Evolutionary conservation across 1,284 basidiomycete species (phyloP), one percentile per base, ranked within the genome.

Genomic region (Heliocybe sulcata): DNA sequence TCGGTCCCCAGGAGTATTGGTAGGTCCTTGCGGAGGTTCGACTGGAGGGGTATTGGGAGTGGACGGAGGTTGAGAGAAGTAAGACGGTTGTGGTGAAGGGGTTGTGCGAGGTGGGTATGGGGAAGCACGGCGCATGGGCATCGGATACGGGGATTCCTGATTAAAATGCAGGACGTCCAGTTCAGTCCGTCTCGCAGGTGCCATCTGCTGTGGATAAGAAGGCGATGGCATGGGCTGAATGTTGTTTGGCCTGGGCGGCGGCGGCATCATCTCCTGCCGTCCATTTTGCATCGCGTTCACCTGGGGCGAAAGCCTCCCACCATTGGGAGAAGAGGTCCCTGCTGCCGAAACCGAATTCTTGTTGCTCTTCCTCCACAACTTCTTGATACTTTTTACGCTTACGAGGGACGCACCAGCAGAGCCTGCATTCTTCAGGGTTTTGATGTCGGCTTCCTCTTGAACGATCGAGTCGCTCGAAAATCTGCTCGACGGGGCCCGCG

Each of bases 301-400:
- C 33, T 54, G 42, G 9, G 55, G 53, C 10, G 55, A 56, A 48
- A 56, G 52, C 53, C 55, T 54, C n/a, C 55, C 55, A 49, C 52
- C 19, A 16, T 45, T 62, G 61, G 50, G 38, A 57, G 23, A 35
- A 62, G 60, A 9, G 60, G 49, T 8, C 59, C 55, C n/a, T 6
- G 63, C 56, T n/a, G 67, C 65, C 52, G 67, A 62, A 6, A 67
- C 63, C 2, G 74, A 69, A 48, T 73, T 72, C 56, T 83, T 82
- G 63, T 79, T 79, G 61, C 82, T 87, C 75, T 79, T 86, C 60
- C 85, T 78, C 88, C 87, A 90, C 25, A 90, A 65, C 58, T 80
- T 86, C 66, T 80, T 84, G 62, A 90, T 77, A 56, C 76, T 77
- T 68, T 82, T 88, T 57, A 90, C 83, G 29, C 79, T 81, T 69